Evolutionary conservation across 176 grass and related monocot genomes (phyloP), one percentile per base, ranked within the genome.

Genomic region (Oryza officinalis): DNA sequence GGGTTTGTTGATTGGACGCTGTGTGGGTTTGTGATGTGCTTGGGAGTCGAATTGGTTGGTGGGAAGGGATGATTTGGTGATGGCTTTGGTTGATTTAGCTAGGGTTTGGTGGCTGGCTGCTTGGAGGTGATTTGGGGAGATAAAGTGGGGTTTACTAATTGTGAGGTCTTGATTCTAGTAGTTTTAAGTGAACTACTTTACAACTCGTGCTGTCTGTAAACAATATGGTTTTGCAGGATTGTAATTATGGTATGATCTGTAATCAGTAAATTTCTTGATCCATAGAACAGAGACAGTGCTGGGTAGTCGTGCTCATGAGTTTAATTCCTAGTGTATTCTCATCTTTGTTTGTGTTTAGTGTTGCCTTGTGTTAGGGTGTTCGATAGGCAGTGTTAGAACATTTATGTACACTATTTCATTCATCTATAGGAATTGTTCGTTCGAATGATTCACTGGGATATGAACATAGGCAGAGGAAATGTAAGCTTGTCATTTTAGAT

Each of bases 81-180:
- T 45, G 3, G 13, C 1, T 10, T 67, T 40, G 9, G 18, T 79
- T 63, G 74, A 63, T 74, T 38, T 52, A 79, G 73, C 38, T 90
- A 90, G 75, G 88, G 69, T 87, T 75, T 74, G 80, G 73, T 78
- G 35, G 1, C 86, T 69, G 15, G 66, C 74, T 38, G 8, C 10
- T 63, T 71, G 40, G 15, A 15, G 20, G 33, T 65, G 27, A 78
- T 78, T 72, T 25, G 65, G 87, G 87, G 40, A 30, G 44, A 61
- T 61, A 25, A 23, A 25, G 20, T 61, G 17, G 6, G 9, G 13
- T 32, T 49, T 27, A 22, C 52, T 13, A 54, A 15, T 26, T 6
- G 12, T 5, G 2, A 22, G 7, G 49, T 9, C 64, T 69, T 50
- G 28, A 4, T 71, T 60, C 0, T 10, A 9, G 2, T 61, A 11